Conservation (phyloP, 345 rosid genomes). For the Salix caprea region DNA sequence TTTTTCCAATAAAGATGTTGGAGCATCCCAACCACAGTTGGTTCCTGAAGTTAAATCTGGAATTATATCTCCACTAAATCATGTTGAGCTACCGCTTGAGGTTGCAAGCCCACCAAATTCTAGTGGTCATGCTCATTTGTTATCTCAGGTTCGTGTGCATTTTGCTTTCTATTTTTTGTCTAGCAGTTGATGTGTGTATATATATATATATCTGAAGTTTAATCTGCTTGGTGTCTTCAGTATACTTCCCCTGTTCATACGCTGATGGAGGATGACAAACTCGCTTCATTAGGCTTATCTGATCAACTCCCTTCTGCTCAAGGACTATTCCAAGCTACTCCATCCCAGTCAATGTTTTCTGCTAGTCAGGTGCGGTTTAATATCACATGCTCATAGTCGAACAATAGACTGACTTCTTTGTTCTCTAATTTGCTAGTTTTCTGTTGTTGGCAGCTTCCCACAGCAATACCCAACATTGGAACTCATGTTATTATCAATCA, state of each 20-base stretch:
- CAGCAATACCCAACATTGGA: conserved; percentile 72
- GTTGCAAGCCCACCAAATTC: conserved; percentile 66
- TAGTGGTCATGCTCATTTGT: conserved; percentile 54
- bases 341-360: conserved; percentile 64
- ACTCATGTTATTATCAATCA: conserved; percentile 79
- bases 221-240: conserved; percentile 37
- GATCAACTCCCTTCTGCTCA: conserved; percentile 82
- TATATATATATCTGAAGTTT: not conserved
- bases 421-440: conserved; percentile 17
- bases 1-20: conserved; percentile 87
- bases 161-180: not conserved
- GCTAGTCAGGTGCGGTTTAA: conserved; percentile 49
- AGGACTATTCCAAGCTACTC: conserved; percentile 74
- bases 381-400: not conserved
- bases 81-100: conserved; percentile 64
- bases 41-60: conserved; percentile 70
- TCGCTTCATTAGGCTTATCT: conserved; percentile 60
- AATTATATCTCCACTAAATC: conserved; percentile 56
- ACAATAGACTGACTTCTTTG: not conserved
- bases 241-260: conserved; percentile 63
- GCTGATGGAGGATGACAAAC: conserved; percentile 81
- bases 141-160: conserved; percentile 64
- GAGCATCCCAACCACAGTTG: conserved; percentile 63
- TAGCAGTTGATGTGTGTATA: not conserved
- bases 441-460: conserved; percentile 51